phyloP scores from a whole-genome alignment of 176 grass and related monocot species.

The Poa pratensis region DNA sequence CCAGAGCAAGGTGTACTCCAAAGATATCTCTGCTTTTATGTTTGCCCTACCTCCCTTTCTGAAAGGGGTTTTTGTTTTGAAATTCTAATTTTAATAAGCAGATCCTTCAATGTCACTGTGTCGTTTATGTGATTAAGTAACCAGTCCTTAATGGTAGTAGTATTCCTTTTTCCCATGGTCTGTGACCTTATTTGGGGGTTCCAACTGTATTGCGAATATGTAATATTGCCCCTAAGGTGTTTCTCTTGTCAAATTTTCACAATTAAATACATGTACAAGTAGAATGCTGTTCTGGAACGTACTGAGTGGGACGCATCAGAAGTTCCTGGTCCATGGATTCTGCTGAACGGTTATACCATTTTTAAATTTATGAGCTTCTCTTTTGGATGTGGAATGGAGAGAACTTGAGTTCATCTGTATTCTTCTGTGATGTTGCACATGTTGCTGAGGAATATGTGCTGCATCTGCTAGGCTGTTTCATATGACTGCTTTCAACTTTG shows the following conservation, averaged over 20 bases:
- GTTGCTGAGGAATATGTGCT: constrained; percentile 3
- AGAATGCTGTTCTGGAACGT: not conserved
- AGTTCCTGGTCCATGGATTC: not conserved
- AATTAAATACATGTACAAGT: not conserved
- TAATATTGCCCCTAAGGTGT: not conserved
- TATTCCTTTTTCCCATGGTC: not conserved
- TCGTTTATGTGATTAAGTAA: constrained; percentile 39
- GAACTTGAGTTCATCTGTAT: not conserved
- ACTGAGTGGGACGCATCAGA: too few relatives aligned
- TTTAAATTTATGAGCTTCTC: not conserved
- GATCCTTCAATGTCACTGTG: constrained; percentile 25
- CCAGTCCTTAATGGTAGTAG: constrained; percentile 35
- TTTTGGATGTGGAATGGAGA: not conserved
- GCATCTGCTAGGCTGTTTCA: constrained; percentile 1
- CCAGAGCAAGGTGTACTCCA: constrained; percentile 42
- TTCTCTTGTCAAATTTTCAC: not conserved
- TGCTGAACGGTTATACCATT: not conserved
- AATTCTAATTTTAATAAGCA: constrained; percentile 54
- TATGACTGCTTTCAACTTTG: constrained; percentile 1
- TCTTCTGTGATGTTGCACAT: not conserved
- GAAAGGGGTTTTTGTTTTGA: constrained; percentile 46
- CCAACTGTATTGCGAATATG: not conserved
- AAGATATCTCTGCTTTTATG: constrained; percentile 35
- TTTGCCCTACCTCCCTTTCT: constrained; percentile 29
- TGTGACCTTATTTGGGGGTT: not conserved